Conservation (phyloP, 148 eudicot genomes). For the Dianthus caryophyllus region DNA sequence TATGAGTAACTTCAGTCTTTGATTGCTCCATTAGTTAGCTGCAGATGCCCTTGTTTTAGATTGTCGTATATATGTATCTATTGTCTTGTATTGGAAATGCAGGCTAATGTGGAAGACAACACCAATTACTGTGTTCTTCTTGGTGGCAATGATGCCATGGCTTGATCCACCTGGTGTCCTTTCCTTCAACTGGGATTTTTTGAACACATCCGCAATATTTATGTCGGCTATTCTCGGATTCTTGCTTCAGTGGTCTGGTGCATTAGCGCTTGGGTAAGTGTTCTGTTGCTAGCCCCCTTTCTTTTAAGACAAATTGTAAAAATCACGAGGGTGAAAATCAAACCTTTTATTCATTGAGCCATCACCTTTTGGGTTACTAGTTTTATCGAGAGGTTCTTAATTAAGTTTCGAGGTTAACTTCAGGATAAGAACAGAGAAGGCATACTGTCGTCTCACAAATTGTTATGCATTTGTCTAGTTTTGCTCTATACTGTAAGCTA, state of each 20-base stretch:
- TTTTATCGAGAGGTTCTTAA: neutral
- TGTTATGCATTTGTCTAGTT: neutral
- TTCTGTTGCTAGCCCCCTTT: neutral
- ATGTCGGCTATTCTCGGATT: constrained; percentile 83
- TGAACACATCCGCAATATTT: constrained; percentile 54
- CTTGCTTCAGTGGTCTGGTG: constrained; percentile 98
- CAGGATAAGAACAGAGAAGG: neutral
- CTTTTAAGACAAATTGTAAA: neutral
- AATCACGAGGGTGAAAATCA: neutral
- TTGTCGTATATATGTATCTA: neutral
- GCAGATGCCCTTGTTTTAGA: neutral
- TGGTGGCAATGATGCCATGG: constrained; percentile 81
- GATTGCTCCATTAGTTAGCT: neutral
- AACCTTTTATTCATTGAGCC: neutral
- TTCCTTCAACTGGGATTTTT: constrained; percentile 57
- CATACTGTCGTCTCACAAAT: neutral
- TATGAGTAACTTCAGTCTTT: neutral
- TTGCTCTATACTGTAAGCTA: constrained; percentile 1
- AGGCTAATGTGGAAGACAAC: constrained; percentile 98
- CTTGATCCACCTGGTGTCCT: constrained; percentile 86
- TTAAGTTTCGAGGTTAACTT: neutral
- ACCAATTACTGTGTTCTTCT: constrained; percentile 76
- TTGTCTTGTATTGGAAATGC: constrained; percentile 16
- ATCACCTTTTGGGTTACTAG: neutral
- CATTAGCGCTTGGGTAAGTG: constrained; percentile 86